Base-by-base conservation (phyloP, 139 green algal genomes). In the Tetraselmis chui region DNA sequence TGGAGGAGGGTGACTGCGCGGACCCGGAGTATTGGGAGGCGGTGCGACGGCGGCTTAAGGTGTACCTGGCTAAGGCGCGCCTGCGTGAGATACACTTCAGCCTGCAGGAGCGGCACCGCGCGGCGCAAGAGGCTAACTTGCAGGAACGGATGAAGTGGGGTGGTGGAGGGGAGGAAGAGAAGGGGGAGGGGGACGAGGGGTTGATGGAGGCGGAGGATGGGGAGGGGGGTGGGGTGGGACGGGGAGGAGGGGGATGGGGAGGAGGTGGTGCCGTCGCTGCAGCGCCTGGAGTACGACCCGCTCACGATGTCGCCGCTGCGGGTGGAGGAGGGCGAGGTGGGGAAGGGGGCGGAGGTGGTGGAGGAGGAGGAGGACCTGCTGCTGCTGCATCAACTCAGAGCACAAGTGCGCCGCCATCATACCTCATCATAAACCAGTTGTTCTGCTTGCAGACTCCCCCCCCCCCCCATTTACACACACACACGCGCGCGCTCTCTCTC, bases 21-120 rank as follows among this genome's bases (percentile, higher is more conserved):
- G 91, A 94, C 84, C 88, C 89, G 1, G 94, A 97, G 84, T 98
- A 95, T 89, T 96, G 91, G 90, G 83, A 92, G 29, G 89, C 88
- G 2, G 93, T 97, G 76, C 88, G 94, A 31, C 84, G 83, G 75
- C 81, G 91, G 25, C 85, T 95, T 78, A 59, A 31, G 28, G 78
- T 94, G 67, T 30, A 86, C 59, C 87, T 87, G 80, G 91, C 92
- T 59, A 90, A 87, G 79, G 89, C 89, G 5, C 78, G 88, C 79
- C 83, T 96, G 80, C 81, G 89, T 0, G 91, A 94, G 82, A 82
- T 93, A 23, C 91, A 94, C 77, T 80, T 76, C 0, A 59, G 31
- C 31, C 59, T 87, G 30, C 81, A 91, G 81, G 76, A 83, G 82
- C 76, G 59, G 30, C 76, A 75, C 83, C 81, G 81, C 81, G 76